Percentiles rank a stretch among this genome's conserved stretches.
Evolutionary conservation across 2,329 filamentous ascomycete species (phyloP).

Genomic region (Penicillium griseofulvum): DNA sequence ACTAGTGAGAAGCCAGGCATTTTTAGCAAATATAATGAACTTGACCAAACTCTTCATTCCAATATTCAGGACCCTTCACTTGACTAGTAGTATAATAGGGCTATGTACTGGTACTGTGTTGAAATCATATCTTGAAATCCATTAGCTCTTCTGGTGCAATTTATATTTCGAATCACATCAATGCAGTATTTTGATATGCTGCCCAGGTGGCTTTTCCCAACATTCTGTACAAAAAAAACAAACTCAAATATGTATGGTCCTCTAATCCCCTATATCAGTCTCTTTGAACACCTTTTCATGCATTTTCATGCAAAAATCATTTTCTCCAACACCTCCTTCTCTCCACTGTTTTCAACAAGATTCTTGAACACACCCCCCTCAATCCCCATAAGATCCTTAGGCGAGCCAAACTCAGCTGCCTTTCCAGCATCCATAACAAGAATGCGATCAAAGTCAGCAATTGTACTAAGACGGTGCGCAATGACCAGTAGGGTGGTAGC

Average conservation of each 20-base stretch:
- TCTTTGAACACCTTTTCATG: not conserved
- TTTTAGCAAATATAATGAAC: not conserved
- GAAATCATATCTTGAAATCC: too few relatives aligned
- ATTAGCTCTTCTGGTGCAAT: not conserved
- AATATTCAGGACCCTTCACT: not conserved
- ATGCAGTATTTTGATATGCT: not conserved
- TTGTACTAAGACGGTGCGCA: conserved; percentile 72
- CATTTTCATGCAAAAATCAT: conserved; percentile 22
- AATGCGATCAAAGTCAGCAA: conserved; percentile 74
- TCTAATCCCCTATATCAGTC: not conserved
- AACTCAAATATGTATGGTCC: not conserved
- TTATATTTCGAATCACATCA: not conserved
- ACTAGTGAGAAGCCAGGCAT: too few relatives aligned
- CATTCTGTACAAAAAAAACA: not conserved
- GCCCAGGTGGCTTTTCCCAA: too few relatives aligned
- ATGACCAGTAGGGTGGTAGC: conserved; percentile 70
- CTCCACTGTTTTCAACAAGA: conserved; percentile 25
- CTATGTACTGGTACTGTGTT: too few relatives aligned
- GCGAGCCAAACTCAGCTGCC: conserved; percentile 67
- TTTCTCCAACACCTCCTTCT: conserved; percentile 23
- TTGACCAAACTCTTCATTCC: not conserved
- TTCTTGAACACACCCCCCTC: conserved; percentile 24
- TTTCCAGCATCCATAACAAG: conserved; percentile 67
- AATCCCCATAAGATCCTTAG: conserved; percentile 56
- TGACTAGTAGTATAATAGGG: too few relatives aligned